Base-by-base conservation (phyloP, 2,329 filamentous ascomycete species). In the Knoxdaviesia capensis region DNA sequence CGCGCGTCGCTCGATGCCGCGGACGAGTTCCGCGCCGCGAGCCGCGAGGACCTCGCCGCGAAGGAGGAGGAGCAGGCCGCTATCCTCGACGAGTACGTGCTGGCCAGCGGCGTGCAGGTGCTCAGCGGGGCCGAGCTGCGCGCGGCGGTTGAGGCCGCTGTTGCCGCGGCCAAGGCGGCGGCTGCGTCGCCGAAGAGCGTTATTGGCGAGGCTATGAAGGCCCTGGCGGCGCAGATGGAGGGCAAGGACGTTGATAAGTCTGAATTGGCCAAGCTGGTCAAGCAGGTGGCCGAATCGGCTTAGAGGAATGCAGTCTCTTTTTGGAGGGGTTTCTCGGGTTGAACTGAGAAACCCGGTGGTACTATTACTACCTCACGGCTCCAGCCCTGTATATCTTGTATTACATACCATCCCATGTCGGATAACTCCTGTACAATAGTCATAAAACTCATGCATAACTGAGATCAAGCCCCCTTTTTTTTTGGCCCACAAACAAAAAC, bases 31-130 rank as follows among this genome's bases (percentile, higher is more conserved):
- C 62, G 65, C 44, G 59, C 57, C 1, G 80, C 75, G 1, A 72
- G 72, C 4, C 66, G 83, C 35, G 60, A 69, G 29, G 83, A 88
- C 54, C 59, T 88, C 34, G 77, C 71, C 0, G 70, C 74, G 44
- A 81, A 80, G 60, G 81, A 88, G 61, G 62, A 73, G 46, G 62
- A 60, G 7, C 79, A 87, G 59, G 60, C 79, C 40, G 59, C 59
- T 32, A 66, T 88, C 3, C 53, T 86, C 51, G 65, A 77, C 35
- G 74, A 75, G 50, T 85, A 84, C 56, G 62, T 72, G 4, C 63
- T 65, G 6, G 62, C 60, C 46, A 73, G 72, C 48, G 69, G 68
- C 6, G 68, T 84, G 8, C 62, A 75, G 56, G 67, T 65, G 8
- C 51, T 84, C 42, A 58, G 62, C 2, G 64, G 69, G 46, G 71